Conservation (phyloP, 139 green algal genomes). For the Chlamydomonas sp. region DNA sequence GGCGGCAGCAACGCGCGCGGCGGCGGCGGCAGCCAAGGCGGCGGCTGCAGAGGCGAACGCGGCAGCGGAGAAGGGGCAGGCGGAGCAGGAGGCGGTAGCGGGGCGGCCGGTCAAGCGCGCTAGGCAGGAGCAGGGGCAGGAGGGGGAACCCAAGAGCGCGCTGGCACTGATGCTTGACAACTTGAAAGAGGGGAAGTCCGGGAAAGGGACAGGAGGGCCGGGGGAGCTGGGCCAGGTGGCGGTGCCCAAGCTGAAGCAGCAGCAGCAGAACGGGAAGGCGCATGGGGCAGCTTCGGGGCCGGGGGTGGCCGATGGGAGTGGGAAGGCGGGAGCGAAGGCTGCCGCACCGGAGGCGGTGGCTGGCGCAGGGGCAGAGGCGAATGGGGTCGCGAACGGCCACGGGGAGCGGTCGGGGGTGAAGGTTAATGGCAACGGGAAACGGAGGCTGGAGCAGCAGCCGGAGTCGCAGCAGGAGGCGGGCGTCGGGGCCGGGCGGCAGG, state of each 20-base stretch:
- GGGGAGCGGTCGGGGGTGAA: background rate
- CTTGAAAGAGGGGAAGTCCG: background rate
- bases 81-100: background rate
- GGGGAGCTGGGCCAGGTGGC: background rate
- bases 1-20: background rate
- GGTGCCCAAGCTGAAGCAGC: background rate
- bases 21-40: background rate
- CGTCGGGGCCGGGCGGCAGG: background rate
- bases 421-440: background rate
- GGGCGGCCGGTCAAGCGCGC: background rate
- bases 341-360: too few species aligned
- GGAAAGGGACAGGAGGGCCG: background rate
- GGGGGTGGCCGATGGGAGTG: too few species aligned
- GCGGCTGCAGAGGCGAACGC: background rate
- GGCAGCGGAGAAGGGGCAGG: background rate
- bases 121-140: slow-evolving; percentile 14
- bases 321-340: too few species aligned
- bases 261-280: too few species aligned
- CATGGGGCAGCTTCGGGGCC: too few species aligned
- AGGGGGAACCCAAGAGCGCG: background rate
- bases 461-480: background rate
- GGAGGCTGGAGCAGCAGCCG: background rate
- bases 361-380: too few species aligned
- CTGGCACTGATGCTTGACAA: slow-evolving; percentile 14
- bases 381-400: background rate